phyloP scores from a whole-genome alignment of 2,329 filamentous ascomycete species.

The Chalara sp. region DNA sequence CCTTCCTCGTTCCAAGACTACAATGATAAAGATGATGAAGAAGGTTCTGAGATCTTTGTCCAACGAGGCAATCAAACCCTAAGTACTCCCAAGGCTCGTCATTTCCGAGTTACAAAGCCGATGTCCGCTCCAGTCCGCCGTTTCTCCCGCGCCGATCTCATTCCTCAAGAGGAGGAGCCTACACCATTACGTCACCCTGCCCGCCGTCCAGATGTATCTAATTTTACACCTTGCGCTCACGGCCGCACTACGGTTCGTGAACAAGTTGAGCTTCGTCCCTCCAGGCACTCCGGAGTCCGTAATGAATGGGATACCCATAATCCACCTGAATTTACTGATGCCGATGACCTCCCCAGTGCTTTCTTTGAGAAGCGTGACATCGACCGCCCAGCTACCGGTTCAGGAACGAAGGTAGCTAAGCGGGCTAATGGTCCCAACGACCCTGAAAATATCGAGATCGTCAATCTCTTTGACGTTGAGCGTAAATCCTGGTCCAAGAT shows the following conservation, averaged over 20 bases:
- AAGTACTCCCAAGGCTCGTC: too few species aligned
- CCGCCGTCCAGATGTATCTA: too few species aligned
- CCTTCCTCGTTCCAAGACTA: too few species aligned
- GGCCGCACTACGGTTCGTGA: too few species aligned
- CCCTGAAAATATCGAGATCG: constrained; percentile 26
- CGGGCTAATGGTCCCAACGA: constrained; percentile 24
- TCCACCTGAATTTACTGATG: constrained; percentile 10
- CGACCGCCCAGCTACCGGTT: too few species aligned
- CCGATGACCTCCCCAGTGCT: constrained; percentile 7
- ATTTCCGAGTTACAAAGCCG: background rate
- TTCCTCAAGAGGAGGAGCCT: too few species aligned
- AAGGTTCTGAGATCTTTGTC: too few species aligned
- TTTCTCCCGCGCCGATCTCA: background rate
- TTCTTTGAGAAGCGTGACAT: too few species aligned
- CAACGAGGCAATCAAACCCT: too few species aligned
- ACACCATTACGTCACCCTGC: too few species aligned
- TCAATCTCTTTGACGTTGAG: constrained; percentile 22
- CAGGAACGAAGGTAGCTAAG: constrained; percentile 2
- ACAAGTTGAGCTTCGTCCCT: constrained; percentile 3
- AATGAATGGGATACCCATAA: constrained; percentile 16
- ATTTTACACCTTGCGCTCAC: too few species aligned
- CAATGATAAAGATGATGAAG: too few species aligned
- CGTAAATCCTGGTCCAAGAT: constrained; percentile 17
- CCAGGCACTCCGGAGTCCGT: constrained; percentile 15
- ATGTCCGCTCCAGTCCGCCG: background rate